Evolutionary conservation across 2,329 filamentous ascomycete genomes (phyloP), one percentile per base, ranked within the genome.

Genomic region (Fusarium nelsonii): DNA sequence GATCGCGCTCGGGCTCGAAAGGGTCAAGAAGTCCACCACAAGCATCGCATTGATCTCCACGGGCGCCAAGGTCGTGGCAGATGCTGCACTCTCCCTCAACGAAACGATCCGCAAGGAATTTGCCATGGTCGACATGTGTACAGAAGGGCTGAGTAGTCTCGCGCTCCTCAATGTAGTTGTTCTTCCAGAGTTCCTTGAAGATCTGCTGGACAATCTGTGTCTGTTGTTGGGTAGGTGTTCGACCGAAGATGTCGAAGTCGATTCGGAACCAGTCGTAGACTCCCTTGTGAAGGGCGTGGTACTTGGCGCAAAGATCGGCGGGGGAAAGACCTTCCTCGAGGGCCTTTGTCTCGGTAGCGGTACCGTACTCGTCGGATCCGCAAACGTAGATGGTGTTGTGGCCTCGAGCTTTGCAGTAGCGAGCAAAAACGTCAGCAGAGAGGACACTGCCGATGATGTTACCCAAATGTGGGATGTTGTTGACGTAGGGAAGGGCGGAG

Each of bases 201-300:
- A 98, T 94, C 68, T 92, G 89, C 81, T 98, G 96, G 11, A 94
- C 92, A 74, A 99, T 98, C 71, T 93, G 88, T 23, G 94, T 97
- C 81, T 98, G 96, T 75, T 96, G 88, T 56, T 88, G 81, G 18
- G 95, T 98, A 4, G 94, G 93, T 7, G 96, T 98, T 63, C 94
- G 91, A 67, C 94, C 96, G 78, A 98, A 99, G 80, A 94, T 91
- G 81, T 98, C 95, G 78, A 98, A 98, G 61, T 88, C 90, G 76
- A 98, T 95, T 77, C 94, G 89, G 83, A 99, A 99, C 93, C 95
- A 97, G 79, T 97, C 88, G 81, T 98, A 98, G 71, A 97, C 91
- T 49, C 92, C 92, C 74, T 93, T 90, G 82, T 97, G 95, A 62
- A 97, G 89, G 74, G 89, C 89, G 82, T 97, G 92, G 84, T 97